Base-by-base conservation (phyloP, 495 filamentous ascomycete species). In the Haplographium delicatum region DNA sequence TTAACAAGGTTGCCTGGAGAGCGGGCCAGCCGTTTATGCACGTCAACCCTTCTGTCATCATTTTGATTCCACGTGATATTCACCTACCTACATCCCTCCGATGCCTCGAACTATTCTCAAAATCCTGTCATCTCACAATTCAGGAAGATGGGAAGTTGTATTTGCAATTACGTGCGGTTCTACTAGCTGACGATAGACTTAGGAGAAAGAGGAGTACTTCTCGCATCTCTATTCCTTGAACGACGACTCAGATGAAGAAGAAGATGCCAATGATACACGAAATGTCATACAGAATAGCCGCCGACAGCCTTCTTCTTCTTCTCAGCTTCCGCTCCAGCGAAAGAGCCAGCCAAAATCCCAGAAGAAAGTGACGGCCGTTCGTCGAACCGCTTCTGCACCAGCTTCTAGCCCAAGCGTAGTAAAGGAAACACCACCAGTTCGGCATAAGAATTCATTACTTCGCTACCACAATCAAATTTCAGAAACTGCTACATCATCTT, bases 151-250 rank as follows among this genome's bases (percentile, higher is more conserved):
- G 41, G 44, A 8, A 27, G 19, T 44, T 15, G n/a, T 13, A 11
- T 42, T 13, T 26, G 2, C 18, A 18, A 34, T 15, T 4, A 22
- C 5, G 27, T 37, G 3, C 1, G 9, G 4, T 15, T 38, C 22
- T n/a, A 31, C 28, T 43, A 15, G 30, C 30, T 49, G 3, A 39
- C 41, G 44, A n/a, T 19, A 44, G 41, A 20, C 35, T 27, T 28
- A 43, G 30, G 43, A 47, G 11, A 60, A 60, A 35, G 34, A 47
- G 1, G 40, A 50, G 23, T 75, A 78, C 50, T 81, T 81, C 53
- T 50, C 58, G 15, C 63, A 65, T 8, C 65, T 80, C 5, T 71
- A 75, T 25, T 51, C 60, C 15, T 60, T 82, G 24, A 73, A 75
- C 56, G 48, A 69, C 10, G 56, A 56, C 27, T 62, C 60, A 5